These are phyloP conservation scores for Colletotrichum euphorbiae DNA, from an alignment of 2,329 filamentous ascomycete species.

Conservation along the genomic window DNA sequence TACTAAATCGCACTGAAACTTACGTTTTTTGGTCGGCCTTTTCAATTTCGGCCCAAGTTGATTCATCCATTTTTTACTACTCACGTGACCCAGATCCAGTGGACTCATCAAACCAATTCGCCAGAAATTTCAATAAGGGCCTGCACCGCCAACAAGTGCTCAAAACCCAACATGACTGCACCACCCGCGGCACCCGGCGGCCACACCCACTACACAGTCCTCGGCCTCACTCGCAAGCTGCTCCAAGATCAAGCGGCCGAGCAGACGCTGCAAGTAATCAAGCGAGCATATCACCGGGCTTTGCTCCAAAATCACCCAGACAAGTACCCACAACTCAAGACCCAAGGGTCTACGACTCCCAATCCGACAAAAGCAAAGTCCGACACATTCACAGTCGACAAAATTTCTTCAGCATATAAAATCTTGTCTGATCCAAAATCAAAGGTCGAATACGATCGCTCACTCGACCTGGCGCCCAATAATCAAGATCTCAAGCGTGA, in stretches of 20 bases:
- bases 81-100: constrained; percentile 33
- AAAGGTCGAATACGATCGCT: constrained; percentile 66
- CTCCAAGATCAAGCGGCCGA: constrained; percentile 53
- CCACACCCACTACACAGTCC: constrained; percentile 70
- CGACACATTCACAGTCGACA: constrained; percentile 66
- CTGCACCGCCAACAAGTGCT: constrained; percentile 6
- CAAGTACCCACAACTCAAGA: constrained; percentile 53
- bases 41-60: background rate
- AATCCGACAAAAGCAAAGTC: constrained; percentile 19
- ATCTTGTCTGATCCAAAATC: constrained; percentile 63
- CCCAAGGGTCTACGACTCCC: constrained; percentile 13
- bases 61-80: constrained; percentile 2
- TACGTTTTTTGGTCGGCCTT: background rate
- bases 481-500: constrained; percentile 42
- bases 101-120: constrained; percentile 24
- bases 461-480: constrained; percentile 54
- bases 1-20: no score
- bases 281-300: constrained; percentile 72
- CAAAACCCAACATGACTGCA: constrained; percentile 31
- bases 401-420: constrained; percentile 71
- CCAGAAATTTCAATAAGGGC: constrained; percentile 31
- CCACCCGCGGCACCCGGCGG: constrained; percentile 38
- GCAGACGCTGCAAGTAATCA: constrained; percentile 62
- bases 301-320: constrained; percentile 76
- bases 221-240: constrained; percentile 64